Percentiles rank a stretch among this genome's conserved stretches.
Conservation (phyloP, 345 rosid genomes). For the Dovyalis caffra region DNA sequence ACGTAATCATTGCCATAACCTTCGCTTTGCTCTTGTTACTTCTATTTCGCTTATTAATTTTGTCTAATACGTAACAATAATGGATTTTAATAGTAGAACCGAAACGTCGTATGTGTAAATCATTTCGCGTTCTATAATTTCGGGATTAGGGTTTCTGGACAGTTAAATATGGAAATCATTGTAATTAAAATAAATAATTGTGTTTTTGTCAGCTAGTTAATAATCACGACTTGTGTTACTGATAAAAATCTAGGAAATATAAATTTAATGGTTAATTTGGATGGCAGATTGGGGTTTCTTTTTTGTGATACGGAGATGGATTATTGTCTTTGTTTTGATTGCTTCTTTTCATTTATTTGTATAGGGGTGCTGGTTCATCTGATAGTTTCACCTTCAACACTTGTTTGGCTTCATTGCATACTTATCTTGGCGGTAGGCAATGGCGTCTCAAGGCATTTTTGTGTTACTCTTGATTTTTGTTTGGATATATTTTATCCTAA, state of each 20-base stretch:
- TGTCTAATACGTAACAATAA: background rate
- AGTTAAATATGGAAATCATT: background rate
- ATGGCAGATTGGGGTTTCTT: background rate
- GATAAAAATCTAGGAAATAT: background rate
- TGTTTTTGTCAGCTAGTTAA: background rate
- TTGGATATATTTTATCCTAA: background rate
- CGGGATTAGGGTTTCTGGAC: background rate
- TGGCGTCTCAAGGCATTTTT: background rate
- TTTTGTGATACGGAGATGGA: background rate
- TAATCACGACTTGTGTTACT: background rate
- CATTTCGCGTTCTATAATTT: background rate
- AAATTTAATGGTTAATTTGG: background rate
- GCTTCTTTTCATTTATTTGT: background rate
- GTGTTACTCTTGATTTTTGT: background rate
- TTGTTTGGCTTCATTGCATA: conserved; percentile 75
- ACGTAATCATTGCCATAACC: conserved; percentile 26
- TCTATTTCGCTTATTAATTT: background rate
- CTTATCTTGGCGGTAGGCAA: conserved; percentile 84
- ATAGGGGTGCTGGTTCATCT: conserved; percentile 31
- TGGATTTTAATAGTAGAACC: background rate
- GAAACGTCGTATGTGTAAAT: background rate
- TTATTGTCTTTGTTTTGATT: conserved; percentile 1
- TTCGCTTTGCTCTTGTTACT: background rate
- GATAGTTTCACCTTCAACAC: conserved; percentile 63
- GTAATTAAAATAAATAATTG: background rate